These are phyloP conservation scores for Penicillium sp. DNA, from an alignment of 2,329 filamentous ascomycete species.

Conservation along the genomic window DNA sequence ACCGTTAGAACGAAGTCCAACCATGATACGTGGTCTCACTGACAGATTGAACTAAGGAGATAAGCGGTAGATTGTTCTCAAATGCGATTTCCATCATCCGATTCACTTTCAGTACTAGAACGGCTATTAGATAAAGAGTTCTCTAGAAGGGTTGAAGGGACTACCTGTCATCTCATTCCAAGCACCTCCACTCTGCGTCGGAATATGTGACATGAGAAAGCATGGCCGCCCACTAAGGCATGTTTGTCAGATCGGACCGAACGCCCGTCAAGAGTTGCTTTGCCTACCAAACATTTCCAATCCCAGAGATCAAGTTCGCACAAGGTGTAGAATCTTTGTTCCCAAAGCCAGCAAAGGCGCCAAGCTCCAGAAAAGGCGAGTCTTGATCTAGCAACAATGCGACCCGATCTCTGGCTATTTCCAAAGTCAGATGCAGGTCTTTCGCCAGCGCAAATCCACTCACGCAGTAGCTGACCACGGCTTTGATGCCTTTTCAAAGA, in stretches of 20 bases:
- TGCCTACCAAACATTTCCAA: conserved; percentile 33
- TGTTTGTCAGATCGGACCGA: not conserved
- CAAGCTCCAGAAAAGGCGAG: conserved; percentile 42
- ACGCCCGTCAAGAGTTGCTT: too few relatives aligned
- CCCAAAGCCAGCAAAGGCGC: conserved; percentile 37
- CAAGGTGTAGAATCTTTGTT: conserved; percentile 37
- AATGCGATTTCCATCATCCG: conserved; percentile 39
- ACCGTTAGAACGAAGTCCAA: not conserved
- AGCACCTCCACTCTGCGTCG: conserved; percentile 43
- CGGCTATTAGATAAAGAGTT: not conserved
- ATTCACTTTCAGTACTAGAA: conserved; percentile 34
- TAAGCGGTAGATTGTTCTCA: conserved; percentile 42
- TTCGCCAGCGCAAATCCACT: not conserved
- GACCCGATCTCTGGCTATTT: conserved; percentile 39
- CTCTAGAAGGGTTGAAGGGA: not conserved
- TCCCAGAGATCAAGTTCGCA: conserved; percentile 40
- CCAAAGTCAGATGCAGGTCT: not conserved
- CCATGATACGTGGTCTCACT: not conserved
- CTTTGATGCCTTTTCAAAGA: conserved; percentile 30
- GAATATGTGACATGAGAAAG: conserved; percentile 43
- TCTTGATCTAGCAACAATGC: conserved; percentile 38
- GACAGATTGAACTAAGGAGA: conserved; percentile 42
- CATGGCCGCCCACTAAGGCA: conserved; percentile 38
- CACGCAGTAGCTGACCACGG: conserved; percentile 31
- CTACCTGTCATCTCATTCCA: conserved; percentile 45